Evolutionary conservation across 2,329 filamentous ascomycete genomes (phyloP).

Genomic region (Monilinia polystroma): DNA sequence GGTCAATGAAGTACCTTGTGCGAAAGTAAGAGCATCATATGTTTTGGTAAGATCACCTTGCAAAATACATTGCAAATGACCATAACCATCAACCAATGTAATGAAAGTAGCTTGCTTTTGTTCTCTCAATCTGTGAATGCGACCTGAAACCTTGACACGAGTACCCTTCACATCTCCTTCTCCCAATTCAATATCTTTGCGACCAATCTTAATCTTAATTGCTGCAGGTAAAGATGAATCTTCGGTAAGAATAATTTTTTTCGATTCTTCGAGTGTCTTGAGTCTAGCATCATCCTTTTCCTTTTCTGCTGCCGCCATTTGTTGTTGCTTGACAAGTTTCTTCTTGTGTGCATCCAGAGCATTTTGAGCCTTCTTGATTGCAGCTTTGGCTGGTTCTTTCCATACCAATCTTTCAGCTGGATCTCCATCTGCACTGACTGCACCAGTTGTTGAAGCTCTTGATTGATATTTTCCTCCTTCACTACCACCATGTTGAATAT

Average conservation of each 20-base stretch:
- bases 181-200: constrained; percentile 63
- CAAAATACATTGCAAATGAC: constrained; percentile 80
- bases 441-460: constrained; percentile 64
- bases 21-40: constrained; percentile 69
- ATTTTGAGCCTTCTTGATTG: constrained; percentile 79
- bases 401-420: constrained; percentile 64
- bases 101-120: constrained; percentile 88
- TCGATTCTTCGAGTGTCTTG: constrained; percentile 73
- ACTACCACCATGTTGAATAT: constrained; percentile 62
- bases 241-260: constrained; percentile 70
- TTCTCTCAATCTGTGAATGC: constrained; percentile 75
- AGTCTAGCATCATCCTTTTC: constrained; percentile 70
- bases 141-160: constrained; percentile 75
- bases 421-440: constrained; percentile 62
- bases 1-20: constrained; percentile 67
- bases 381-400: constrained; percentile 81
- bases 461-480: constrained; percentile 61
- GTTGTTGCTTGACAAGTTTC: constrained; percentile 77
- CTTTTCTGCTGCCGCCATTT: constrained; percentile 68
- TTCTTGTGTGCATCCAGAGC: constrained; percentile 75
- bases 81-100: constrained; percentile 81
- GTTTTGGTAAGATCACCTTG: constrained; percentile 74
- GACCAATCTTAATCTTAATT: constrained; percentile 71
- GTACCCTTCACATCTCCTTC: constrained; percentile 62
- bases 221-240: constrained; percentile 72